phyloP scores from a whole-genome alignment of 768 basidiomycete genomes.

The Pleurotus sapidus region DNA sequence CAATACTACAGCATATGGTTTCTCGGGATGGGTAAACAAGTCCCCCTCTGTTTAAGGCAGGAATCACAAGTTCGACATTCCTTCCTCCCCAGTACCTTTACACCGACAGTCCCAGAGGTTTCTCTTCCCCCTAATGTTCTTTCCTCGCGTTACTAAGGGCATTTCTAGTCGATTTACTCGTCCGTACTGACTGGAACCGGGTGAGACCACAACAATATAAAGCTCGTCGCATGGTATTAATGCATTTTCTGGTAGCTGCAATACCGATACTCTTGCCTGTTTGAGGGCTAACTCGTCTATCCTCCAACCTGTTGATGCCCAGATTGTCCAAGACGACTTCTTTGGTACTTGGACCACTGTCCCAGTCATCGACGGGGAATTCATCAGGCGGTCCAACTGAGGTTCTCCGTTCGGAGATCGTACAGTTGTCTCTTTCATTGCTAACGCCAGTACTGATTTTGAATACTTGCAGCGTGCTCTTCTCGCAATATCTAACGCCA shows the following conservation, averaged over 20 bases:
- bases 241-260: constrained; percentile 11
- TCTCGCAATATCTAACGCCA: constrained; percentile 35
- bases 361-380: constrained; percentile 30
- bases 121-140: not conserved
- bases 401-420: constrained; percentile 21
- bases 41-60: constrained; percentile 26
- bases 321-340: constrained; percentile 17
- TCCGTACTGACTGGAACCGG: constrained; percentile 8
- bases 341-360: constrained; percentile 24
- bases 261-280: constrained; percentile 2
- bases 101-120: constrained; percentile 26
- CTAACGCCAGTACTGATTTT: constrained; percentile 15
- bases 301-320: constrained; percentile 20
- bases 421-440: constrained; percentile 2
- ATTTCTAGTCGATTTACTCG: constrained; percentile 5
- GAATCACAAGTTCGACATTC: constrained; percentile 25
- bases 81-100: constrained; percentile 26
- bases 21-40: constrained; percentile 27
- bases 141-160: not conserved
- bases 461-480: constrained; percentile 11
- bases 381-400: constrained; percentile 27
- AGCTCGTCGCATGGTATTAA: not conserved
- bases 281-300: constrained; percentile 13
- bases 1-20: constrained; percentile 29
- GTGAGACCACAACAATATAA: not conserved